A percentile compares a stretch with the other conserved stretches of the same genome.
Evolutionary conservation across 179 eudicot genomes (phyloP).

Genomic region (Drosera spatulata): DNA sequence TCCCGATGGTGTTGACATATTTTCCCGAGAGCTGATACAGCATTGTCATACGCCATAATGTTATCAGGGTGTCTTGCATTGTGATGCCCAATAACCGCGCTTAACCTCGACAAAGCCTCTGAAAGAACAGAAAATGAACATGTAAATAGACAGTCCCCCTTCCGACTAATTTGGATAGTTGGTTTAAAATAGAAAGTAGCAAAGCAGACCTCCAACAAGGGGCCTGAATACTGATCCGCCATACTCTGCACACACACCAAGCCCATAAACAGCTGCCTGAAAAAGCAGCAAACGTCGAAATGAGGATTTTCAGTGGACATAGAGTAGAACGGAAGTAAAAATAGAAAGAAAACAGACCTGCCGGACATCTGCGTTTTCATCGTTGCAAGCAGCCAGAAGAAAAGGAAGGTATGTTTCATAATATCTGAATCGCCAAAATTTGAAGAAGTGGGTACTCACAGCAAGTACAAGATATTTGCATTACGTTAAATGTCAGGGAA

Average conservation of each 20-base stretch:
- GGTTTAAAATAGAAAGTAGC: neutral
- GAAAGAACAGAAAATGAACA: neutral
- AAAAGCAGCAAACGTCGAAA: neutral
- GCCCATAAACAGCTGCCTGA: slow-evolving; percentile 3
- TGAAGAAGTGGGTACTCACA: neutral
- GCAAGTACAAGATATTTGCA: neutral
- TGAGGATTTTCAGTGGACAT: neutral
- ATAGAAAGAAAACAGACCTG: neutral
- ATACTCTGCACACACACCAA: slow-evolving; percentile 5
- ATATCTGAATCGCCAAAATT: slow-evolving; percentile 20
- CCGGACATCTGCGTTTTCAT: slow-evolving; percentile 4
- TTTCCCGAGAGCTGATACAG: neutral
- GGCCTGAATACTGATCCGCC: slow-evolving; percentile 5
- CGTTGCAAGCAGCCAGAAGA: slow-evolving; percentile 2
- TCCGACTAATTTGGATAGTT: neutral
- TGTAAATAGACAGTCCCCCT: neutral
- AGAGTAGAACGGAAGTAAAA: neutral
- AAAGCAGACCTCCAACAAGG: slow-evolving; percentile 1
- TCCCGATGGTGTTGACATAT: slow-evolving; percentile 3
- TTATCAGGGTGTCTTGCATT: neutral
- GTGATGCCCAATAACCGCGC: slow-evolving; percentile 1
- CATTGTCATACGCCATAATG: neutral
- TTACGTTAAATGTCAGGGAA: too few species aligned
- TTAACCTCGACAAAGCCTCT: slow-evolving; percentile 2
- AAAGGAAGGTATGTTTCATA: slow-evolving; percentile 1